Conservation (phyloP, 768 basidiomycete species). For the Cyathus striatus region DNA sequence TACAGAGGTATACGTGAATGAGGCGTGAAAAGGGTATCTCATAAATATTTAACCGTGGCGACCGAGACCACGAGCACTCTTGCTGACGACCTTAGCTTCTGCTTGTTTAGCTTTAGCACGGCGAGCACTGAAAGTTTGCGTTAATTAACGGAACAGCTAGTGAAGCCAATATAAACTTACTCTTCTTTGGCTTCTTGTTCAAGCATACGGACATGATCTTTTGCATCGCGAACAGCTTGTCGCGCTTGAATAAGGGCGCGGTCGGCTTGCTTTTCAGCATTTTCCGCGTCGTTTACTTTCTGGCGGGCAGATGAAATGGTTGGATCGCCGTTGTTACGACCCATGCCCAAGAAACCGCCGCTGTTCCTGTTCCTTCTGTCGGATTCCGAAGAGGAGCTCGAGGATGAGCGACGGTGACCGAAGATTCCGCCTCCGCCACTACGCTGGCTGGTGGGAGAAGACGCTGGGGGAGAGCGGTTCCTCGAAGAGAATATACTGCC, state of each 20-base stretch:
- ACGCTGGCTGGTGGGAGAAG: slow-evolving; percentile 4
- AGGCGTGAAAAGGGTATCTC: too few relatives aligned
- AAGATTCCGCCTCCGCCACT: slow-evolving; percentile 15
- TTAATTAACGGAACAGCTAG: slow-evolving; percentile 1
- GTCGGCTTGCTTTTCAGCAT: slow-evolving; percentile 48
- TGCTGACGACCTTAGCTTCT: slow-evolving; percentile 45
- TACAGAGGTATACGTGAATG: too few relatives aligned
- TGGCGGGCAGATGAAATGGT: slow-evolving; percentile 41
- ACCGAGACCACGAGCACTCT: slow-evolving; percentile 41
- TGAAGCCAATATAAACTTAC: slow-evolving; percentile 35
- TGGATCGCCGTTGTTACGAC: slow-evolving; percentile 31
- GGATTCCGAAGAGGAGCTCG: slow-evolving; percentile 5
- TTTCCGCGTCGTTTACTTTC: slow-evolving; percentile 45
- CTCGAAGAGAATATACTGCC: slow-evolving; percentile 20
- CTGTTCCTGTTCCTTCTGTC: slow-evolving; percentile 7
- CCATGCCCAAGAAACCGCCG: slow-evolving; percentile 20
- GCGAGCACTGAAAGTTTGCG: slow-evolving; percentile 27
- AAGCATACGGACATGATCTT: slow-evolving; percentile 40
- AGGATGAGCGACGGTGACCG: slow-evolving; percentile 13
- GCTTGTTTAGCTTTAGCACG: slow-evolving; percentile 51
- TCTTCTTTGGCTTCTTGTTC: slow-evolving; percentile 49
- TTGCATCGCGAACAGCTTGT: slow-evolving; percentile 39
- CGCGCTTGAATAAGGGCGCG: slow-evolving; percentile 41
- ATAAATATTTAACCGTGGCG: slow-evolving; percentile 24
- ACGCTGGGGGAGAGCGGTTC: slow-evolving; percentile 15